Conservation (phyloP, 2,329 filamentous ascomycete genomes). For the Arthrobotrys iridis region DNA sequence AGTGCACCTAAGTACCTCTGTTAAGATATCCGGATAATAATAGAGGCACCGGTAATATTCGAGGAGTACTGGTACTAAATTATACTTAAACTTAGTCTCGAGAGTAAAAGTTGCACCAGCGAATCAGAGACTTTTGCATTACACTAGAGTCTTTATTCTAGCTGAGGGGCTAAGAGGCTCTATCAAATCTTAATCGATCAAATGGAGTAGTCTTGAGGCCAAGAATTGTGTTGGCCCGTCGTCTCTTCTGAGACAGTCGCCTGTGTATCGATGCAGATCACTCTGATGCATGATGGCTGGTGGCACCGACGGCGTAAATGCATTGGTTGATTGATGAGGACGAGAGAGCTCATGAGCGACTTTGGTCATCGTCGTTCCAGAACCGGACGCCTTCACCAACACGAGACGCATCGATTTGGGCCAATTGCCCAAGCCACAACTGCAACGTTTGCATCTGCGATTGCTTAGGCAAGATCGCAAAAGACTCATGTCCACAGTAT, state of each 20-base stretch:
- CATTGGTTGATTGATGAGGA: background rate
- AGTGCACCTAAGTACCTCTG: background rate
- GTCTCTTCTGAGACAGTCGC: conserved; percentile 11
- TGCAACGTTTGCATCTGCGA: background rate
- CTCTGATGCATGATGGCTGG: background rate
- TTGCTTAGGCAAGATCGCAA: too few species aligned
- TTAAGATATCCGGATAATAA: background rate
- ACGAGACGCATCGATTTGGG: background rate
- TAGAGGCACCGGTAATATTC: background rate
- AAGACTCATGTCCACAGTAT: conserved; percentile 1
- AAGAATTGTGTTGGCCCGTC: conserved; percentile 18
- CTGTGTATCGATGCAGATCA: background rate
- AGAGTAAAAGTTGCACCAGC: background rate
- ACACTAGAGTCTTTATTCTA: too few species aligned
- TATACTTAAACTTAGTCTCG: background rate
- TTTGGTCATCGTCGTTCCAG: background rate
- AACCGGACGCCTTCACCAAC: background rate
- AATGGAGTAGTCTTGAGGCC: background rate
- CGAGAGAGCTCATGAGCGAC: conserved; percentile 4
- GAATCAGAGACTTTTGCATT: too few species aligned
- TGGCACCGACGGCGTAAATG: background rate
- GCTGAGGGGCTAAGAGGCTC: too few species aligned
- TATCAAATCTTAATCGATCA: too few species aligned
- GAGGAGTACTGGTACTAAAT: background rate
- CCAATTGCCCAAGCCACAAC: background rate